phyloP scores from a whole-genome alignment of 2,329 filamentous ascomycete genomes.

The Pseudogymnoascus sp. region DNA sequence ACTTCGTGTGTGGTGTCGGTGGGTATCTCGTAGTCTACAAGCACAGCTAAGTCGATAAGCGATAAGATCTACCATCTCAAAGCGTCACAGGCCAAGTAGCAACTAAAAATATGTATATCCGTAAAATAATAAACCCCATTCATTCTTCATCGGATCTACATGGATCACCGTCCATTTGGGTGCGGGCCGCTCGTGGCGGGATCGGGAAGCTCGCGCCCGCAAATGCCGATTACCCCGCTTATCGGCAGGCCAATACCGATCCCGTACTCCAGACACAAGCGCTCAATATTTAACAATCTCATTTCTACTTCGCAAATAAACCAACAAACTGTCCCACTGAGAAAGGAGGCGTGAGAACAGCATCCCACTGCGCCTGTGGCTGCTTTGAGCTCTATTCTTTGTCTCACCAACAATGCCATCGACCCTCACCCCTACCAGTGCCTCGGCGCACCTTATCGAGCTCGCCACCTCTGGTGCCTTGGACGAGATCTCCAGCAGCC shows the following conservation, averaged over 20 bases:
- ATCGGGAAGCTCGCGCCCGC: background rate
- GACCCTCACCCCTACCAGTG: background rate
- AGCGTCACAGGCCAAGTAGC: background rate
- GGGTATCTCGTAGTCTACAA: background rate
- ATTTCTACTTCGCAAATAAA: background rate
- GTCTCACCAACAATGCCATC: background rate
- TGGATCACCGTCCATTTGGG: background rate
- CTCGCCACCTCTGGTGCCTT: background rate
- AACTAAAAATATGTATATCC: background rate
- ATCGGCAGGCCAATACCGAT: background rate
- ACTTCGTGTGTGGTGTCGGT: background rate
- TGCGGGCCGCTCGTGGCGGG: background rate
- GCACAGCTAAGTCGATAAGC: background rate
- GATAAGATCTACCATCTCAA: background rate
- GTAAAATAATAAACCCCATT: background rate
- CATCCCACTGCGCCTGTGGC: background rate
- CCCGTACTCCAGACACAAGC: background rate
- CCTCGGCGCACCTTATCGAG: background rate
- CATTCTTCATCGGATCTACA: background rate
- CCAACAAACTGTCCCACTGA: background rate
- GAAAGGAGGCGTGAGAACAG: background rate
- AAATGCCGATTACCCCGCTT: slow-evolving; percentile 6
- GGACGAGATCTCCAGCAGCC: background rate
- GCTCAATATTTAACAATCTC: background rate
- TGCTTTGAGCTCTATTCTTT: background rate